Percentiles rank a stretch among this genome's conserved stretches.
Evolutionary conservation across 805 yeast genomes (phyloP).

Genomic region (Starmera pachycereana): DNA sequence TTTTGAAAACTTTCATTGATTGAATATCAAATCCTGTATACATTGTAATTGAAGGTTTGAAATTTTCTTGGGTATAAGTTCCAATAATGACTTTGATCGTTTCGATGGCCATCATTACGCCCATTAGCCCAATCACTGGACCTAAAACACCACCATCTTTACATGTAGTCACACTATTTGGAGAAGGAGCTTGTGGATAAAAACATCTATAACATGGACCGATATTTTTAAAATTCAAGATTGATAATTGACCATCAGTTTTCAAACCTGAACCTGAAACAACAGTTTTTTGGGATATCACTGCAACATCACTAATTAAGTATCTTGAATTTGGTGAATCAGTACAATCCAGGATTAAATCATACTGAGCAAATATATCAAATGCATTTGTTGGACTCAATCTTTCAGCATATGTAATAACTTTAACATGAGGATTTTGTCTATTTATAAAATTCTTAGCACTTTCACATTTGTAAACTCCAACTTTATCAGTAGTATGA

Average conservation of each 20-base stretch:
- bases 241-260: slow-evolving; percentile 81
- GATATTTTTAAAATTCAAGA: slow-evolving; percentile 49
- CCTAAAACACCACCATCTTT: slow-evolving; percentile 93
- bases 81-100: slow-evolving; percentile 64
- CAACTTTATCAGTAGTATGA: slow-evolving; percentile 59
- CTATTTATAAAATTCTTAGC: slow-evolving; percentile 44
- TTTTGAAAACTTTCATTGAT: slow-evolving; percentile 60
- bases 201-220: slow-evolving; percentile 97
- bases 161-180: slow-evolving; percentile 73
- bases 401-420: slow-evolving; percentile 41
- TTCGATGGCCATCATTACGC: slow-evolving; percentile 82
- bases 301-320: slow-evolving; percentile 77
- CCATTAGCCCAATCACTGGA: slow-evolving; percentile 91
- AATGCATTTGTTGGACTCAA: slow-evolving; percentile 50
- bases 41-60: slow-evolving; percentile 58
- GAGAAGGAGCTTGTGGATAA: slow-evolving; percentile 84
- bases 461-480: slow-evolving; percentile 67
- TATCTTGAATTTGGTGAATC: slow-evolving; percentile 87
- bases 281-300: slow-evolving; percentile 53
- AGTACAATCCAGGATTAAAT: slow-evolving; percentile 83
- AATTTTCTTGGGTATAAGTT: slow-evolving; percentile 37
- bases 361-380: slow-evolving; percentile 52
- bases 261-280: slow-evolving; percentile 89
- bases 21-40: slow-evolving; percentile 63
- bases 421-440: slow-evolving; percentile 60